These are phyloP conservation scores for Cyphellophora europaea DNA, from an alignment of 2,329 filamentous ascomycete genomes.

Conservation along the genomic window DNA sequence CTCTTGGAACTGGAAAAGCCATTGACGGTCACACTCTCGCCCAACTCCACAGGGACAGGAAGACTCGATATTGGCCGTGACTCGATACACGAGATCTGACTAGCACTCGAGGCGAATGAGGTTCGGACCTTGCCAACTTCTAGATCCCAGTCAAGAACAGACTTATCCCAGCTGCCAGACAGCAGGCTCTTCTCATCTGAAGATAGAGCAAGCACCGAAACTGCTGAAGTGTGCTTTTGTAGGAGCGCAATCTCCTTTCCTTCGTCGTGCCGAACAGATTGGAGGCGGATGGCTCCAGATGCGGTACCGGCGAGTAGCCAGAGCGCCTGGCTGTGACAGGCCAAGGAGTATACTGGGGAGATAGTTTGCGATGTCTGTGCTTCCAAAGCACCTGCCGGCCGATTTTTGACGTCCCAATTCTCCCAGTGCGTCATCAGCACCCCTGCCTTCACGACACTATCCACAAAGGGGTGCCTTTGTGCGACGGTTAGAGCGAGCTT, in stretches of 20 bases:
- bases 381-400: constrained; percentile 26
- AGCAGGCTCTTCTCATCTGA: constrained; percentile 79
- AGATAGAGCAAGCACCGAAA: constrained; percentile 74
- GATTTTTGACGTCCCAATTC: constrained; percentile 65
- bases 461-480: constrained; percentile 91
- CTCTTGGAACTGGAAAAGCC: constrained; percentile 74
- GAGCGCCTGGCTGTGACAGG: constrained; percentile 77
- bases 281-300: constrained; percentile 84
- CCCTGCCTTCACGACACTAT: constrained; percentile 91
- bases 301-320: constrained; percentile 90
- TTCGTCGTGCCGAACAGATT: constrained; percentile 88
- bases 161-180: constrained; percentile 95
- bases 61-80: constrained; percentile 67
- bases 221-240: constrained; percentile 78
- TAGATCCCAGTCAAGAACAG: constrained; percentile 87
- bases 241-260: constrained; percentile 79
- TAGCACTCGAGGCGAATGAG: constrained; percentile 64
- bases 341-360: constrained; percentile 91
- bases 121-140: constrained; percentile 72
- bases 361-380: constrained; percentile 45
- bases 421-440: constrained; percentile 97
- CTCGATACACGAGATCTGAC: constrained; percentile 84
- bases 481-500: constrained; percentile 90
- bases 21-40: constrained; percentile 44
- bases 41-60: constrained; percentile 64